These are phyloP conservation scores for Volvox reticuliferus DNA, from an alignment of 139 green algal genomes.

Conservation along the genomic window DNA sequence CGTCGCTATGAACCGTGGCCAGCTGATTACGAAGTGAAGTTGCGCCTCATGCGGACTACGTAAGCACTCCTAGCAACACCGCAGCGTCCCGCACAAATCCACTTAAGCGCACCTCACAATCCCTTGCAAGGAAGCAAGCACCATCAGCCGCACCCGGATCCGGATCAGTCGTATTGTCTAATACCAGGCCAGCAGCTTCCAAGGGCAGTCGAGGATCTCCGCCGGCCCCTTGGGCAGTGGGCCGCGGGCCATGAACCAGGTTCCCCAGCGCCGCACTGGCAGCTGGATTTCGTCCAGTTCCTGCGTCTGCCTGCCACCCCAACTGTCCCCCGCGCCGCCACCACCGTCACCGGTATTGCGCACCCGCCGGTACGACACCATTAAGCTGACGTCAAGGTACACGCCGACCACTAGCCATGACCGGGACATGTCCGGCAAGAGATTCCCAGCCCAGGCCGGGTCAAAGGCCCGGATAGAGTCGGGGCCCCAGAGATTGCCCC, in stretches of 20 bases:
- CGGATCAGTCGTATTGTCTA: not conserved
- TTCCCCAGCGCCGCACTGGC: conserved; percentile 12
- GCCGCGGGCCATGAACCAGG: conserved; percentile 42
- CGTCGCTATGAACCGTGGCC: too few relatives aligned
- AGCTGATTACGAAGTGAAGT: too few relatives aligned
- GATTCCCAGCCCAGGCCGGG: not conserved
- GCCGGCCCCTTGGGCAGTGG: conserved; percentile 30
- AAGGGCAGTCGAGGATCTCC: not conserved
- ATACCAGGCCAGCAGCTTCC: conserved; percentile 32
- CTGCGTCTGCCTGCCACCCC: not conserved
- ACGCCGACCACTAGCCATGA: conserved; percentile 35
- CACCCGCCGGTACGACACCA: not conserved
- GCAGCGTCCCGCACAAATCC: too few relatives aligned
- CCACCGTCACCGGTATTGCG: not conserved
- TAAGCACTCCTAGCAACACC: too few relatives aligned
- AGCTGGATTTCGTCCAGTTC: not conserved
- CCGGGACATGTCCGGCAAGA: not conserved
- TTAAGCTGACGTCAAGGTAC: not conserved
- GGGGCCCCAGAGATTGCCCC: conserved; percentile 40
- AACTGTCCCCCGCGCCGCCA: not conserved
- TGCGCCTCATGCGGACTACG: too few relatives aligned
- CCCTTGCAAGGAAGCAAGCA: too few relatives aligned
- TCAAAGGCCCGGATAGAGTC: not conserved
- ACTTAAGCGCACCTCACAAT: too few relatives aligned
- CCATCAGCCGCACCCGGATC: too few relatives aligned